A percentile compares a stretch with the other conserved stretches of the same genome.
phyloP scores from a whole-genome alignment of 805 yeast genomes.

The Aciculoconidium aculeatum region DNA sequence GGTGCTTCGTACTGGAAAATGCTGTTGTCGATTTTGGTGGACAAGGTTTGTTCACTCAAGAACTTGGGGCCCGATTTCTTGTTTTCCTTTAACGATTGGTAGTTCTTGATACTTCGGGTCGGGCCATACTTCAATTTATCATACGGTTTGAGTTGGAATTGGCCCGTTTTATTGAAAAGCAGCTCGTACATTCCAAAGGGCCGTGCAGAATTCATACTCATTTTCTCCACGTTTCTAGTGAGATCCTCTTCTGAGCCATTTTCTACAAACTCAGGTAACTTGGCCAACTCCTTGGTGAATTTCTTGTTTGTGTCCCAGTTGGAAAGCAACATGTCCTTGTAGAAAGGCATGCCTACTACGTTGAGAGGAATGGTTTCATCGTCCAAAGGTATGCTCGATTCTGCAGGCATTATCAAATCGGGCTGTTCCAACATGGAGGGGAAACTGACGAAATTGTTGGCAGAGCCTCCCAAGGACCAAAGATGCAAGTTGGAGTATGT shows the following conservation, averaged over 20 bases:
- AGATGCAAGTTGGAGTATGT: conserved; percentile 54
- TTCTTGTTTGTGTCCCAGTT: conserved; percentile 67
- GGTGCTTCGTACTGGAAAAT: conserved; percentile 16
- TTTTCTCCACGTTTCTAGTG: conserved; percentile 1
- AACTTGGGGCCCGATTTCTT: conserved; percentile 41
- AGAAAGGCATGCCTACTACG: conserved; percentile 81
- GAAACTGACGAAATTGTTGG: conserved; percentile 30
- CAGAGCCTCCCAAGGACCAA: conserved; percentile 48
- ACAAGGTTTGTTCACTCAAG: conserved; percentile 43
- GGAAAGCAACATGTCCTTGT: conserved; percentile 68
- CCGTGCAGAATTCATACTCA: not conserved
- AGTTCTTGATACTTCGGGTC: conserved; percentile 43
- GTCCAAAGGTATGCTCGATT: conserved; percentile 9
- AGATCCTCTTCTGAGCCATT: too few species aligned
- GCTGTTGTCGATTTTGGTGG: conserved; percentile 6
- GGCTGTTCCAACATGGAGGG: conserved; percentile 50
- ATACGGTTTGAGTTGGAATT: too few species aligned
- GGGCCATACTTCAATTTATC: conserved; percentile 53
- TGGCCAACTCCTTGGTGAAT: conserved; percentile 56
- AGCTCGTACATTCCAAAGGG: conserved; percentile 30
- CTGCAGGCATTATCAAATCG: conserved; percentile 25
- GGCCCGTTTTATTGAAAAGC: conserved; percentile 15
- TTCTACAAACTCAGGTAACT: conserved; percentile 47
- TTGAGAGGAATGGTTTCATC: conserved; percentile 48
- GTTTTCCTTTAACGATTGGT: conserved; percentile 28